phyloP scores from a whole-genome alignment of 768 basidiomycete genomes.

The Lactifluus pinguis region DNA sequence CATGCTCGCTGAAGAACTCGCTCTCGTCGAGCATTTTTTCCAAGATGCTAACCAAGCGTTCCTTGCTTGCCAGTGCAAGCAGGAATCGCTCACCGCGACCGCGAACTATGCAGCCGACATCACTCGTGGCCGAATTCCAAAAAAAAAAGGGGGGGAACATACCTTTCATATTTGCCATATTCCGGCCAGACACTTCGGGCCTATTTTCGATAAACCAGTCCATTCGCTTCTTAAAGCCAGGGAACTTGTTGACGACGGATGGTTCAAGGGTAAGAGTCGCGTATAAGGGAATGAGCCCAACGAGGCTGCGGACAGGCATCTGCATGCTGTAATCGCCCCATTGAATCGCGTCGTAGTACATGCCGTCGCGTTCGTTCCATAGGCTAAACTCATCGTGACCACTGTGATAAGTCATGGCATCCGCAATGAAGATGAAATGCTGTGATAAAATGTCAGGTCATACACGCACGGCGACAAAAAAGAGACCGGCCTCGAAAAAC shows the following conservation, averaged over 20 bases:
- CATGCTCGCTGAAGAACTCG: slow-evolving; percentile 93
- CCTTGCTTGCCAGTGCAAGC: slow-evolving; percentile 86
- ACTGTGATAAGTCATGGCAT: slow-evolving; percentile 91
- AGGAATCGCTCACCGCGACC: slow-evolving; percentile 84
- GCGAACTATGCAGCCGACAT: slow-evolving; percentile 16
- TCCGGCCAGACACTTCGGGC: slow-evolving; percentile 77
- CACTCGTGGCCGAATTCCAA: slow-evolving; percentile 18
- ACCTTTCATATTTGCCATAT: slow-evolving; percentile 97
- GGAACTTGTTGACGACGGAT: slow-evolving; percentile 77
- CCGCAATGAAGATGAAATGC: slow-evolving; percentile 98
- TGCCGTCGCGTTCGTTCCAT: slow-evolving; percentile 95
- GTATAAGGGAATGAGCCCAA: slow-evolving; percentile 96
- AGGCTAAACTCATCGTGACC: slow-evolving; percentile 74
- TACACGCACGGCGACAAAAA: not conserved
- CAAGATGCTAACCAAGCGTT: slow-evolving; percentile 77
- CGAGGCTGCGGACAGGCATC: slow-evolving; percentile 86
- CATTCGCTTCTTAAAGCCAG: slow-evolving; percentile 97
- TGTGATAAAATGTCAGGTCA: slow-evolving; percentile 27
- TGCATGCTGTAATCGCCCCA: slow-evolving; percentile 83
- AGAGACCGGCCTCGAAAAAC: slow-evolving; percentile 66
- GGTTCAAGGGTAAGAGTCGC: slow-evolving; percentile 93
- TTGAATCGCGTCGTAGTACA: slow-evolving; percentile 97
- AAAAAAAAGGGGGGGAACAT: slow-evolving; percentile 10
- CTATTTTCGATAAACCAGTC: slow-evolving; percentile 98
- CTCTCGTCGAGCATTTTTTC: slow-evolving; percentile 97